A percentile compares a stretch with the other conserved stretches of the same genome.
Evolutionary conservation across 805 yeast species (phyloP).

Genomic region (Ogataea paraovalis): DNA sequence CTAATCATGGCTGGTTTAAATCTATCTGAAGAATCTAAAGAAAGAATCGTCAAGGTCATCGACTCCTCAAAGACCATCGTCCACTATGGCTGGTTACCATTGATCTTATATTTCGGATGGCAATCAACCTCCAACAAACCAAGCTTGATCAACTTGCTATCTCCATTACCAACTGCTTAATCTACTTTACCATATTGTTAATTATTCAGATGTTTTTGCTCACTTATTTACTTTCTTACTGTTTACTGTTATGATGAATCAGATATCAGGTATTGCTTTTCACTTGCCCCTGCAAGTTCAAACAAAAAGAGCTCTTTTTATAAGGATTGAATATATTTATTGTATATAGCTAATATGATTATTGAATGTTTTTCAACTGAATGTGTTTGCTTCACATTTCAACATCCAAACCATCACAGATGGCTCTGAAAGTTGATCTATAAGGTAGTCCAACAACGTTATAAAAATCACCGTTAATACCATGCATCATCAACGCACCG

Average conservation of each 20-base stretch:
- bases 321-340: background rate
- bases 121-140: conserved; percentile 80
- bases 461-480: conserved; percentile 73
- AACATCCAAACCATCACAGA: conserved; percentile 17
- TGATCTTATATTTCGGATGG: conserved; percentile 89
- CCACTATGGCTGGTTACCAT: conserved; percentile 97
- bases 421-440: conserved; percentile 41
- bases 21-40: conserved; percentile 53
- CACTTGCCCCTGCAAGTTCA: no score
- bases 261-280: no score
- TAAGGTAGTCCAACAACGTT: conserved; percentile 89
- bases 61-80: conserved; percentile 82
- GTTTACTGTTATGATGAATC: no score
- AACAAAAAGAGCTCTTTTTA: background rate
- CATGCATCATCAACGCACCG: conserved; percentile 61
- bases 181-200: background rate
- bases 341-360: background rate
- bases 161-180: conserved; percentile 77
- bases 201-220: no score
- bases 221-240: no score
- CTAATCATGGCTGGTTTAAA: conserved; percentile 35
- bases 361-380: background rate
- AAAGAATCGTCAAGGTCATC: conserved; percentile 79
- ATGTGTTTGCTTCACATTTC: conserved; percentile 5
- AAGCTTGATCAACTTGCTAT: conserved; percentile 65